Base-by-base conservation (phyloP, 2,329 filamentous ascomycete species). In the Fusarium succisae region DNA sequence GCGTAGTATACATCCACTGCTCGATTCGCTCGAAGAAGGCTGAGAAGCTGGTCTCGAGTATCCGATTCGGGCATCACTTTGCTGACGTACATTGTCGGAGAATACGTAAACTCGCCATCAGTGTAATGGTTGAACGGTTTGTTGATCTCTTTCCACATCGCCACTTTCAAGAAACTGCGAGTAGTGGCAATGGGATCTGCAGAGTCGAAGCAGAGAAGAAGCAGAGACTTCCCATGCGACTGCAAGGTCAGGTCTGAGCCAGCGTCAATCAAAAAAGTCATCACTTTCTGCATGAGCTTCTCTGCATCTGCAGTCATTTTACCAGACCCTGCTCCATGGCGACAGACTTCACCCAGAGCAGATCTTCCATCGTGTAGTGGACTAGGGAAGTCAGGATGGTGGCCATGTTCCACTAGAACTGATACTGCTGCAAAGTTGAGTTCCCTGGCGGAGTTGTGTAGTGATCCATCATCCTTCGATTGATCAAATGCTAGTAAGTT, bases 131-230 rank as follows among this genome's bases (percentile, higher is more conserved):
- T 90, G 76, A 86, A 89, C 0, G 87, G 83, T 69, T 89, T 87
- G 81, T 92, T 92, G 76, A 92, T 82, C 38, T 88, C 82, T 77
- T 90, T 90, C 90, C 91, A 92, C 82, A 92, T 86, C 48, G 88
- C 90, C 2, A 88, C 88, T 75, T 91, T 90, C 13, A 93, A 83
- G 3, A 93, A 85, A 0, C 88, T 86, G 47, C 87, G 86, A 1
- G 89, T 88, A 11, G 89, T 89, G 2, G 85, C 81, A 6, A 91
- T 68, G 1, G 91, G 85, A 47, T 90, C 87, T 13, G 81, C 74
- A 0, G 88, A 87, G 63, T 91, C 88, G 30, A 93, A 85, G 9
- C 90, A 90, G 5, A 92, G 86, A 18, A 91, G 82, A 15, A 93
- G 81, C 13, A 88, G 80, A 0, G 91, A 90, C 74, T 91, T 92